Conservation (phyloP, 768 basidiomycete species). For the Russula sp. region DNA sequence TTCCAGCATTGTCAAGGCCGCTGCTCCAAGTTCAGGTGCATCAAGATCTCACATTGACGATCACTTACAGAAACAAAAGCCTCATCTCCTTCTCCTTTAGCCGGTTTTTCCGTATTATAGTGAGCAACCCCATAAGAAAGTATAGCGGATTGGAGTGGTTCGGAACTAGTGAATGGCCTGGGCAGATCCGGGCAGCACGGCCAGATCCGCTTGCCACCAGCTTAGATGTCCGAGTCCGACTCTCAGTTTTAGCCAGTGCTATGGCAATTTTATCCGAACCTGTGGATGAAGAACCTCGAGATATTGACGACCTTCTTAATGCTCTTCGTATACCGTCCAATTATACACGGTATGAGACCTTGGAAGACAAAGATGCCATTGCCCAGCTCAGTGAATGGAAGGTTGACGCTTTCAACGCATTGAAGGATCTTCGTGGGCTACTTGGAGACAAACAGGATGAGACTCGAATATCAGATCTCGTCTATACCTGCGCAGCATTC, state of each 20-base stretch:
- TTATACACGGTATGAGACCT: constrained; percentile 36
- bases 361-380: constrained; percentile 33
- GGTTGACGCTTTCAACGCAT: constrained; percentile 27
- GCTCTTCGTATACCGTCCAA: constrained; percentile 39
- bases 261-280: constrained; percentile 16
- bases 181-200: too few species aligned
- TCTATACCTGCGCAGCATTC: constrained; percentile 35
- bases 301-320: background rate
- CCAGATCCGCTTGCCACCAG: too few species aligned
- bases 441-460: constrained; percentile 24
- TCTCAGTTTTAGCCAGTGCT: background rate
- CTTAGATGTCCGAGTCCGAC: too few species aligned
- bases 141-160: too few species aligned
- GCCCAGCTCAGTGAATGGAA: constrained; percentile 46
- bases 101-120: constrained; percentile 93
- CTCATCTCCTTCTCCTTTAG: constrained; percentile 97
- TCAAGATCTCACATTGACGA: background rate
- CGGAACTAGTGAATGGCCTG: too few species aligned
- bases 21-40: constrained; percentile 36
- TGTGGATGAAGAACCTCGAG: constrained; percentile 4
- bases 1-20: constrained; percentile 96
- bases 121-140: constrained; percentile 76
- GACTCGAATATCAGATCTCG: constrained; percentile 36
- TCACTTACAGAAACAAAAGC: constrained; percentile 76
- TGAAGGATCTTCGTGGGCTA: constrained; percentile 29